Evolutionary conservation across 768 basidiomycete species (phyloP), one percentile per base, ranked within the genome.

Genomic region (Boletus patriciae): DNA sequence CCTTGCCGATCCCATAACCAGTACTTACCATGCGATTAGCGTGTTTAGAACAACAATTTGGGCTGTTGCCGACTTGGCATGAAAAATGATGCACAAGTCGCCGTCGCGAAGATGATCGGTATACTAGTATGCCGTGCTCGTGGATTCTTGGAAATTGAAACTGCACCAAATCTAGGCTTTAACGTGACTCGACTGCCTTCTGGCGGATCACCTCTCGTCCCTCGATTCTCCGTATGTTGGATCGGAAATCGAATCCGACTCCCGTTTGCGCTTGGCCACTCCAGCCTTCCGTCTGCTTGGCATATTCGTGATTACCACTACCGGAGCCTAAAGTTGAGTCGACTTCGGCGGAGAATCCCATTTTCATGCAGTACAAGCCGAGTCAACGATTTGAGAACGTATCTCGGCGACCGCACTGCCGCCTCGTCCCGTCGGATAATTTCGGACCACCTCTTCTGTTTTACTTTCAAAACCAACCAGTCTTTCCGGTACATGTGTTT

Each of bases 21-120:
- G 37, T 34, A 37, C 25, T 25, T 25, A 25, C 25, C 16, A n/a
- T 36, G 46, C 18, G 36, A 57, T 65, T 40, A 4, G 54, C 49
- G 5, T 29, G 4, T 41, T 50, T 34, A 25, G 40, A 50, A 41
- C 23, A 37, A 43, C 33, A 13, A 27, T 46, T 19, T 33, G n/a
- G 27, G 12, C 31, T 23, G 50, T 19, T 27, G 29, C 15, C 27
- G 27, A 29, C 57, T 27, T 13, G 23, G 31, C 27, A 46, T 16
- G 15, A 47, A 55, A 46, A 37, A 42, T 9, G 52, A 31, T 40
- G n/a, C 25, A 25, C 44, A 31, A 41, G 60, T 63, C 57, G n/a
- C 55, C 61, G 55, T 57, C 37, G 40, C 27, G 50, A 50, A 66
- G 52, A 50, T 56, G 61, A 63, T 46, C 50, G 48, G 52, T 54